A percentile compares a stretch with the other conserved stretches of the same genome.
These are phyloP conservation scores for Dentipellis fragilis DNA, from an alignment of 768 basidiomycete species.

Conservation along the genomic window DNA sequence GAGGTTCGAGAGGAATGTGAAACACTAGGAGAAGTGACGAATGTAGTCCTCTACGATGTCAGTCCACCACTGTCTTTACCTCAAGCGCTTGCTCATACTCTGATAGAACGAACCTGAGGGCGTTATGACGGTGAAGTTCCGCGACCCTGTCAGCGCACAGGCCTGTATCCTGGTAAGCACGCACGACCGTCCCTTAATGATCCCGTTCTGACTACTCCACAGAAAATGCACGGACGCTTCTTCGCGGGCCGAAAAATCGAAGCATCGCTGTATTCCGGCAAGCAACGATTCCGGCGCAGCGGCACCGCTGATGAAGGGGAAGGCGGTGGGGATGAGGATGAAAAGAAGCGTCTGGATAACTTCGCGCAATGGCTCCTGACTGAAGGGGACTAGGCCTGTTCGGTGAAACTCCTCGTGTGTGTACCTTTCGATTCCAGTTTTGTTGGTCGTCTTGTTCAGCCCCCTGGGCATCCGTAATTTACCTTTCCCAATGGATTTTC, in stretches of 20 bases:
- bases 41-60: slow-evolving; percentile 91
- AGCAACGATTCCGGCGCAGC: slow-evolving; percentile 70
- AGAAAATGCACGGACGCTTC: slow-evolving; percentile 94
- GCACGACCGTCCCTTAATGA: neutral
- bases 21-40: slow-evolving; percentile 87
- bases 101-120: slow-evolving; percentile 84
- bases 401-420: slow-evolving; percentile 1
- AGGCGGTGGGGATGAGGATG: slow-evolving; percentile 60
- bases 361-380: slow-evolving; percentile 83
- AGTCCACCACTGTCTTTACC: slow-evolving; percentile 21
- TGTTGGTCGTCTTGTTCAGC: too few relatives aligned
- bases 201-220: neutral
- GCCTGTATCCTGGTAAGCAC: slow-evolving; percentile 75
- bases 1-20: slow-evolving; percentile 94
- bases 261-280: slow-evolving; percentile 74
- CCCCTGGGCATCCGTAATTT: neutral
- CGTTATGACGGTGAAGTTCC: slow-evolving; percentile 94
- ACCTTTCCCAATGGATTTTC: too few relatives aligned
- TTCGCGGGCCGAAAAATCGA: slow-evolving; percentile 79
- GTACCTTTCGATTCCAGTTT: neutral
- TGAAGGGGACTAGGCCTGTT: slow-evolving; percentile 54
- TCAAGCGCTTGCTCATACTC: neutral
- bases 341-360: slow-evolving; percentile 77
- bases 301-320: slow-evolving; percentile 56
- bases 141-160: slow-evolving; percentile 84